phyloP scores from a whole-genome alignment of 2,329 filamentous ascomycete genomes.

The Colletotrichum eleusines region DNA sequence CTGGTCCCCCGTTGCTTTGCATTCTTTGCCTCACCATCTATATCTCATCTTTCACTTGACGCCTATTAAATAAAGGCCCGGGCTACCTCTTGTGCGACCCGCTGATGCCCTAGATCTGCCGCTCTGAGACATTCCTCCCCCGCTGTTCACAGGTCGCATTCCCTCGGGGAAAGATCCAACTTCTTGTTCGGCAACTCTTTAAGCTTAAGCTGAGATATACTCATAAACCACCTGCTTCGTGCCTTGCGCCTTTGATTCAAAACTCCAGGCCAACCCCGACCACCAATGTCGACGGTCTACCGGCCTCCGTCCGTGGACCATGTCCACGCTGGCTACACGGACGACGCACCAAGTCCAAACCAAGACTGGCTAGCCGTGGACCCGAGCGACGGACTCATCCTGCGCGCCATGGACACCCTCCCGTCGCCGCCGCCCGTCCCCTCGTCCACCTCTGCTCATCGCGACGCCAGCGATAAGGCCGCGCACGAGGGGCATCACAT shows the following conservation, averaged over 20 bases:
- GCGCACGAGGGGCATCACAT: constrained; percentile 28
- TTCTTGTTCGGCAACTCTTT: background rate
- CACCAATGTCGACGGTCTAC: constrained; percentile 30
- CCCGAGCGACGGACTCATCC: constrained; percentile 23
- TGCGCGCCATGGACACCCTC: constrained; percentile 13
- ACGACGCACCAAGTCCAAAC: background rate
- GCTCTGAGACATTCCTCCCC: constrained; percentile 29
- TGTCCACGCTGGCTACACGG: background rate
- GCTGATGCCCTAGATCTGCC: constrained; percentile 16
- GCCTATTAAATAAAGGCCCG: background rate
- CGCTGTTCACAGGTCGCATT: constrained; percentile 11
- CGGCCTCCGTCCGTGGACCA: constrained; percentile 28
- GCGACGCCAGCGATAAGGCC: constrained; percentile 21
- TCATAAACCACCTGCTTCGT: background rate
- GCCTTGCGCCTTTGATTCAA: background rate
- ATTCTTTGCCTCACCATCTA: background rate
- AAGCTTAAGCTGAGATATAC: constrained; percentile 4
- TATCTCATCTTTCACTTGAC: constrained; percentile 2
- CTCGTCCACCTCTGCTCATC: background rate
- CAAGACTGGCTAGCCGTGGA: constrained; percentile 30
- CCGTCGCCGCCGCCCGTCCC: constrained; percentile 10
- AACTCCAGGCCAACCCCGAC: background rate
- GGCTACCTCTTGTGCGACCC: constrained; percentile 17
- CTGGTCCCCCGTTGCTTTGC: background rate
- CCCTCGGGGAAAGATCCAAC: background rate